Evolutionary conservation across 202 grass and related monocot species (phyloP).

Genomic region (Dendrocalamus latiflorus): DNA sequence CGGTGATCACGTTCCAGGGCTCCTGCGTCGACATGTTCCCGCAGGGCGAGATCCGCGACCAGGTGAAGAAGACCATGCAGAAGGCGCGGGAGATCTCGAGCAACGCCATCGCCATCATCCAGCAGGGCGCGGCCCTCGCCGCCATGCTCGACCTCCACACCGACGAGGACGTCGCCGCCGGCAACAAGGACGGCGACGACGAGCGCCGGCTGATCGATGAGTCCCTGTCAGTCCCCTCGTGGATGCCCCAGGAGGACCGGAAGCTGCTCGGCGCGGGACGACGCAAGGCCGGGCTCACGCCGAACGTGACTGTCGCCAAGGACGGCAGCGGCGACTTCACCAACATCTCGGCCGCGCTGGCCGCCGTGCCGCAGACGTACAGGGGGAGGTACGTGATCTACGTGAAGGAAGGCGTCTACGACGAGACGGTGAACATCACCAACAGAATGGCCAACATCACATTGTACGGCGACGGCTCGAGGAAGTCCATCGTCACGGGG

Average conservation of each 20-base stretch:
- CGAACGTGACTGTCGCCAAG: slow-evolving; percentile 73
- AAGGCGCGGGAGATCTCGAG: slow-evolving; percentile 58
- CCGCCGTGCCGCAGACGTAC: slow-evolving; percentile 44
- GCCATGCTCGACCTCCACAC: slow-evolving; percentile 45
- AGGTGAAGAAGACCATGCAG: slow-evolving; percentile 50
- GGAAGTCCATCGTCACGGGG: slow-evolving; percentile 63
- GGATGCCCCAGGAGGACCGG: slow-evolving; percentile 36
- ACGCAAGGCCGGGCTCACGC: slow-evolving; percentile 20
- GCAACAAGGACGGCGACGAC: background rate
- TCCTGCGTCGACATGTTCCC: slow-evolving; percentile 88
- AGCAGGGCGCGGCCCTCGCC: slow-evolving; percentile 49
- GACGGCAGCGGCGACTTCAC: slow-evolving; percentile 62
- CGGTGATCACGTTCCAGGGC: slow-evolving; percentile 74
- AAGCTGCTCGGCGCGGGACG: slow-evolving; percentile 12
- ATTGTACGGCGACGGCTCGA: slow-evolving; percentile 78
- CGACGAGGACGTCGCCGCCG: background rate
- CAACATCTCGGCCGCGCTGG: slow-evolving; percentile 68
- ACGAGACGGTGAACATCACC: slow-evolving; percentile 64
- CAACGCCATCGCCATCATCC: slow-evolving; percentile 75
- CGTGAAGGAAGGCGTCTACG: slow-evolving; percentile 82
- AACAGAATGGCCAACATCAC: slow-evolving; percentile 51
- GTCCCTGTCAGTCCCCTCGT: slow-evolving; percentile 13
- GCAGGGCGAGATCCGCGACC: slow-evolving; percentile 40
- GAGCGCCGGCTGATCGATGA: slow-evolving; percentile 16
- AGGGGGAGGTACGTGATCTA: slow-evolving; percentile 68